Conservation (phyloP, 1,139 yeast genomes). For the Magnusiomyces paraingens region DNA sequence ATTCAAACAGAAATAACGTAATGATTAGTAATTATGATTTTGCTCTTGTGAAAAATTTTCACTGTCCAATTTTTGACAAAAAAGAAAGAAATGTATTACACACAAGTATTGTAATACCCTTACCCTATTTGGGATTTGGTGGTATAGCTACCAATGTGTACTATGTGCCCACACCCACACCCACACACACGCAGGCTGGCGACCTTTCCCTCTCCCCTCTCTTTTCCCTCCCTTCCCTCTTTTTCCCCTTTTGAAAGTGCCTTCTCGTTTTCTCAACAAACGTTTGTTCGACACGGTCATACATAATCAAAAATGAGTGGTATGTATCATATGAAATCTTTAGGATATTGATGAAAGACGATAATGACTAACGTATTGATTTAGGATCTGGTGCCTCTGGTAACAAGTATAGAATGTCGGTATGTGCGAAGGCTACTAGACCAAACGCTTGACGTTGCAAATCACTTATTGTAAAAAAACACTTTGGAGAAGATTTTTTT, state of each 20-base stretch:
- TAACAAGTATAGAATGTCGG: slow-evolving; percentile 99
- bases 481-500: background rate
- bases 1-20: no score
- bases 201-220: background rate
- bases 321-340: slow-evolving; percentile 1
- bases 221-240: background rate
- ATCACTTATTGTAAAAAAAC: background rate
- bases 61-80: no score
- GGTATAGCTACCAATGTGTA: no score
- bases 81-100: no score
- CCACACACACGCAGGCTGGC: background rate
- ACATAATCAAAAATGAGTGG: slow-evolving; percentile 9
- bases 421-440: slow-evolving; percentile 43
- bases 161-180: background rate
- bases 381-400: slow-evolving; percentile 79
- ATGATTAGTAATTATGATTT: no score
- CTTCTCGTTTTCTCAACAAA: background rate
- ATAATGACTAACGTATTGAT: slow-evolving; percentile 12
- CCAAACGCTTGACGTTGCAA: background rate
- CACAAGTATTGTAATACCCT: no score
- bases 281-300: slow-evolving; percentile 7
- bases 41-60: no score
- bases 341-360: background rate
- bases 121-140: no score
- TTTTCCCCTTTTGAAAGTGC: background rate